Base-by-base conservation (phyloP, 768 basidiomycete species). In the Scleroderma citrinum region DNA sequence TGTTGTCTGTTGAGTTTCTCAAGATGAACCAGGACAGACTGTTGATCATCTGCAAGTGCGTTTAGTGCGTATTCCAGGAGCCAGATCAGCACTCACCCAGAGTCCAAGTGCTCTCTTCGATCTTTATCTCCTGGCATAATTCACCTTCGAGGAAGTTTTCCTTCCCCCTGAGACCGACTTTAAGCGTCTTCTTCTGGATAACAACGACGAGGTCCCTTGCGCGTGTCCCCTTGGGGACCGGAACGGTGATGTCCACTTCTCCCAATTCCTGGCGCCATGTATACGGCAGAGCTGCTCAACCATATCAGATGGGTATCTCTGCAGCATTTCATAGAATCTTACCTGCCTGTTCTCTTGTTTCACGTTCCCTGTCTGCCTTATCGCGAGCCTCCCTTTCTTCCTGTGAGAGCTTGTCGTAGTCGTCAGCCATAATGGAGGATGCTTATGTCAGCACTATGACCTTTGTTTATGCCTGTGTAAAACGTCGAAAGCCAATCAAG, bases 31-130 rank as follows among this genome's bases (percentile, higher is more conserved):
- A 78, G 71, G 46, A 95, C 71, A 7, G 71, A 69, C 50, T 84
- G 71, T 55, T 85, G 83, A 65, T 94, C 92, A 75, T 91, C 91
- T 94, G 55, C 17, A 17, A 46, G 16, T 19, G 41, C n/a, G 37
- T 42, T 62, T 11, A 60, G 37, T 23, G 30, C 39, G 42, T n/a
- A 14, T 19, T 45, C 30, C 12, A 14, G 30, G 19, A n/a, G 31
- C 37, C 17, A 31, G 39, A 26, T 26, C n/a, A 30, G 46, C 26
- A 36, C 36, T 75, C 82, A 94, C 94, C 83, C 32, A 98, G 64
- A 7, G 89, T 93, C 96, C 96, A 98, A 13, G 93, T 95, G 51
- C 92, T 95, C 40, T 98, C 96, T 55, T 96, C 96, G 42, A 96
- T 74, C 61, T 94, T 93, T 71, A 98, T 85, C 53, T 94, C 93